Conservation (phyloP, 2,329 filamentous ascomycete species). For the Scedosporium dehoogii region DNA sequence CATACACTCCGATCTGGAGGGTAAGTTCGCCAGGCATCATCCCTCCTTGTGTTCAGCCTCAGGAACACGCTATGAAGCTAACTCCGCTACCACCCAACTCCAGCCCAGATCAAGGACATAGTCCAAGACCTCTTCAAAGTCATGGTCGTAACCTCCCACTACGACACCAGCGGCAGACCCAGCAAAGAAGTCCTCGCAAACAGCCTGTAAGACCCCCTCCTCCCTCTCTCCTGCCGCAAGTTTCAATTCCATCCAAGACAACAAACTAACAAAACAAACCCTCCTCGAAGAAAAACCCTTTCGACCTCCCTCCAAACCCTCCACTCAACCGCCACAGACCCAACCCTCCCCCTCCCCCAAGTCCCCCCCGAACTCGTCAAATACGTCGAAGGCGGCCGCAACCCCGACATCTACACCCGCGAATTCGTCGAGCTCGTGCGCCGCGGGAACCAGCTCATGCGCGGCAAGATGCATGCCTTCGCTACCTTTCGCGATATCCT, state of each 20-base stretch:
- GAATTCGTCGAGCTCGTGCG: conserved; percentile 63
- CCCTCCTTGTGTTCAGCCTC: background rate
- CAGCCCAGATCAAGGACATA: conserved; percentile 50
- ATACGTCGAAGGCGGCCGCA: conserved; percentile 62
- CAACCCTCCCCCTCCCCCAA: conserved; percentile 30
- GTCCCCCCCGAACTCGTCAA: conserved; percentile 54
- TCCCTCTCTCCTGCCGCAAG: background rate
- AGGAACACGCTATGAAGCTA: background rate
- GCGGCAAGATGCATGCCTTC: conserved; percentile 55
- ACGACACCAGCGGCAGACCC: conserved; percentile 42
- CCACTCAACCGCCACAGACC: conserved; percentile 29
- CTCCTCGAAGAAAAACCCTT: conserved; percentile 25
- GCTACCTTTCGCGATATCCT: conserved; percentile 50
- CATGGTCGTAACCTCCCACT: conserved; percentile 52
- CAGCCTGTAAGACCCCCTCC: conserved; percentile 32
- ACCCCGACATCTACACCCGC: conserved; percentile 65
- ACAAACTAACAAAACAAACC: background rate
- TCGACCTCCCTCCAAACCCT: conserved; percentile 27
- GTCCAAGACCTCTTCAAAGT: conserved; percentile 56
- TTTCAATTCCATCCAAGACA: background rate
- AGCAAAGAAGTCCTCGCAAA: conserved; percentile 45
- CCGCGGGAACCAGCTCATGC: conserved; percentile 55
- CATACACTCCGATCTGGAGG: conserved; percentile 29
- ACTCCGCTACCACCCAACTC: background rate
- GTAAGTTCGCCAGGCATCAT: conserved; percentile 14